These are phyloP conservation scores for Amborella trichopoda DNA, from an alignment of 164 flowering plant species.

Conservation along the genomic window DNA sequence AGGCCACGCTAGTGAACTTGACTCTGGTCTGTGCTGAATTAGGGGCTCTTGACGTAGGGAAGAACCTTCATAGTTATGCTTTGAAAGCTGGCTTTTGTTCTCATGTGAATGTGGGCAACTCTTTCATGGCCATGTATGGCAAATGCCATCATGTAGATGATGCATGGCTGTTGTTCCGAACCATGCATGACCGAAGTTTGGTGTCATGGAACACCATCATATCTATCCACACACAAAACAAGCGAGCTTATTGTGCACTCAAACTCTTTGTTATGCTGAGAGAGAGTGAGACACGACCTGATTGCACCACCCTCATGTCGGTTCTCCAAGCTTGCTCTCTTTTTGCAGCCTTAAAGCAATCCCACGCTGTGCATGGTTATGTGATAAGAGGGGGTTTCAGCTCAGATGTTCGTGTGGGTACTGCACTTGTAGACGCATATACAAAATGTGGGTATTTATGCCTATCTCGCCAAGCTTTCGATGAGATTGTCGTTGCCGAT, in stretches of 20 bases:
- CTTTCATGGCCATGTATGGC: conserved; percentile 24
- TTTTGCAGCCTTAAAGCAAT: conserved; percentile 12
- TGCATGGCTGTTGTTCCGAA: conserved; percentile 19
- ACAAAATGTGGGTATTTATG: conserved; percentile 21
- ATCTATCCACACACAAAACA: conserved; percentile 16
- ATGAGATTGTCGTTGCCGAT: background rate
- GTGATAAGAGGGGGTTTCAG: conserved; percentile 14
- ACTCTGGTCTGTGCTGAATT: background rate
- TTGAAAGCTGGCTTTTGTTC: conserved; percentile 10
- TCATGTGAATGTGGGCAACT: conserved; percentile 18
- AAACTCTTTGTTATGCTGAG: conserved; percentile 17
- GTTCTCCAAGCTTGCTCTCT: conserved; percentile 23
- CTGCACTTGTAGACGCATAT: conserved; percentile 18
- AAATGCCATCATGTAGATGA: conserved; percentile 11
- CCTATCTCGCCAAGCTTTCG: conserved; percentile 12
- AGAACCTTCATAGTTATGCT: background rate
- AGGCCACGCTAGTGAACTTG: background rate
- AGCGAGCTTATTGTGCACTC: conserved; percentile 11
- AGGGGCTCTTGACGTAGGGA: background rate
- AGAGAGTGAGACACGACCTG: conserved; percentile 13
- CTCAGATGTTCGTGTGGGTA: conserved; percentile 11
- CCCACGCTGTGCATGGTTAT: conserved; percentile 18
- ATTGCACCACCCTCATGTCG: conserved; percentile 10
- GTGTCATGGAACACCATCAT: conserved; percentile 31
- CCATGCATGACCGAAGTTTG: conserved; percentile 16